phyloP scores from a whole-genome alignment of 192 early-diverging fungal genomes.

The Coemansia sp. region DNA sequence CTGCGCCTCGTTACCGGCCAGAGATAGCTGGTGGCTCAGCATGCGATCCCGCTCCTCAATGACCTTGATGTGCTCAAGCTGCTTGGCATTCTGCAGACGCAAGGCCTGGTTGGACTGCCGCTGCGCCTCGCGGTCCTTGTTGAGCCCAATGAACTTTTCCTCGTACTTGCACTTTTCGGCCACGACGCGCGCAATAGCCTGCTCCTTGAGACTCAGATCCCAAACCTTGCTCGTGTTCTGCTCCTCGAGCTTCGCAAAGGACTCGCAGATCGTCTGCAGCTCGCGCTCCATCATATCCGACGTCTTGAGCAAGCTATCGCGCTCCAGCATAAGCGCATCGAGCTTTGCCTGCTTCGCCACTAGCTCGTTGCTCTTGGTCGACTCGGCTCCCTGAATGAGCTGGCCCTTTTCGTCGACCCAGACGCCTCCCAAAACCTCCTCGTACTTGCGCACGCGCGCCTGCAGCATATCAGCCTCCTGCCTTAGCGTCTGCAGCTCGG shows the following conservation, averaged over 20 bases:
- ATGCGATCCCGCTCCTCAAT: conserved; percentile 78
- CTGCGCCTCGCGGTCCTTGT: conserved; percentile 66
- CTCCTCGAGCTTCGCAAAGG: conserved; percentile 78
- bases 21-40: conserved; percentile 62
- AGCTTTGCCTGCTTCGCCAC: conserved; percentile 52
- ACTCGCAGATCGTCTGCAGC: conserved; percentile 57
- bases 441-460: conserved; percentile 45
- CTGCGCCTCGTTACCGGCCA: conserved; percentile 64
- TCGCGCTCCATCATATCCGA: conserved; percentile 57
- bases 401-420: conserved; percentile 28
- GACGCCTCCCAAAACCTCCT: conserved; percentile 34
- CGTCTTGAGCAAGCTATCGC: conserved; percentile 55
- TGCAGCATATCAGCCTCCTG: conserved; percentile 25
- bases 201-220: conserved; percentile 72
- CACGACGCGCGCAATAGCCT: conserved; percentile 70
- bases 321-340: conserved; percentile 54
- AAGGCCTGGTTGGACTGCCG: conserved; percentile 65
- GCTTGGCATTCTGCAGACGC: conserved; percentile 75
- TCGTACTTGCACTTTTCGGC: conserved; percentile 84
- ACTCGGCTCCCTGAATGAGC: conserved; percentile 7
- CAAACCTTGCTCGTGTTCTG: conserved; percentile 78
- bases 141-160: conserved; percentile 72
- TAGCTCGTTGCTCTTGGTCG: conserved; percentile 30
- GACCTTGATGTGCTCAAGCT: conserved; percentile 76
- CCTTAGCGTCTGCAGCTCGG: conserved; percentile 32